phyloP scores from a whole-genome alignment of 208 protist genomes.

The Acanthamoeba castellanii region DNA sequence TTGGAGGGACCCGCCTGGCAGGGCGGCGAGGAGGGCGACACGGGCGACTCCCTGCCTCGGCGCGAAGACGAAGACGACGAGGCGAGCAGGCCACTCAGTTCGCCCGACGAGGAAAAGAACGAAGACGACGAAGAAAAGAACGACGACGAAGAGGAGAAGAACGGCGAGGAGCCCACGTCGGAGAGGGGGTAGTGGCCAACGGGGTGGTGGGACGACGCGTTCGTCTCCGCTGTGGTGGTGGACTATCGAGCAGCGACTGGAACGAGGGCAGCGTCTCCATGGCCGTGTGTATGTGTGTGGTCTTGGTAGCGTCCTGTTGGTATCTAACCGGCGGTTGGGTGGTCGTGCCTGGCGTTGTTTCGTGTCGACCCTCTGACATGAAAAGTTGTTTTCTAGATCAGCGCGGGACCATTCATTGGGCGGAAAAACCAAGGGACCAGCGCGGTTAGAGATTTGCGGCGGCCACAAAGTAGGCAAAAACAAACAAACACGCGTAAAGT shows the following conservation, averaged over 20 bases:
- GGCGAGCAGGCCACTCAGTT: neutral
- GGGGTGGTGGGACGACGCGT: too few relatives aligned
- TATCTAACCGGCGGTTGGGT: too few relatives aligned
- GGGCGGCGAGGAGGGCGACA: neutral
- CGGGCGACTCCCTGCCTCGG: neutral
- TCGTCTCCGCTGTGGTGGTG: neutral
- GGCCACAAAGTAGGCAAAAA: too few relatives aligned
- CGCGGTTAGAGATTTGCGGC: too few relatives aligned
- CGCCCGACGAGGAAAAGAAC: constrained; percentile 19
- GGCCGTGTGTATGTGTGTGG: neutral
- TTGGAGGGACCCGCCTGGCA: neutral
- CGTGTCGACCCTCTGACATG: too few relatives aligned
- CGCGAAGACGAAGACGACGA: neutral
- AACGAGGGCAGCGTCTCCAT: neutral
- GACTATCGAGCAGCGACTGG: neutral
- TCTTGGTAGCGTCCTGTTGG: too few relatives aligned
- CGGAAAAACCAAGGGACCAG: too few relatives aligned
- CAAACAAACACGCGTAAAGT: too few relatives aligned
- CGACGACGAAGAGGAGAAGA: constrained; percentile 30
- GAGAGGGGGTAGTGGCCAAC: neutral
- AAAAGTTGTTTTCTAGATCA: too few relatives aligned
- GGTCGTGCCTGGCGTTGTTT: too few relatives aligned
- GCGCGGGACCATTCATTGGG: too few relatives aligned
- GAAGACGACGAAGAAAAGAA: constrained; percentile 46
- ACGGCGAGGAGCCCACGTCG: neutral